A percentile compares a stretch with the other conserved stretches of the same genome.
Conservation (phyloP, 257 asterid genomes). For the Gynochthodes officinalis region DNA sequence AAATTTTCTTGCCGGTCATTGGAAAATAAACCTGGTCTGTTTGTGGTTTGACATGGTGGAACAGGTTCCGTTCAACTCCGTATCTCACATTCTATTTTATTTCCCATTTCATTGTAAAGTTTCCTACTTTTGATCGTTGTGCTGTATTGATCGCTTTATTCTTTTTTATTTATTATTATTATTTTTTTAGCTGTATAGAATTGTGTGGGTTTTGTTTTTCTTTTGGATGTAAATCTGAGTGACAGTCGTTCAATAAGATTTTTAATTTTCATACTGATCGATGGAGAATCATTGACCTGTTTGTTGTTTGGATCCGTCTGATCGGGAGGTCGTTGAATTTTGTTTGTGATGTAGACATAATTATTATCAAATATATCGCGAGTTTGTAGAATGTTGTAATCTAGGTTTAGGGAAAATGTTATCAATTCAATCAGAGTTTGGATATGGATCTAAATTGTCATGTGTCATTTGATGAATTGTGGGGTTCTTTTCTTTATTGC, state of each 20-base stretch:
- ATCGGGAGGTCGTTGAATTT: neutral
- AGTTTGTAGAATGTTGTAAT: neutral
- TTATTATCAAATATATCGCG: neutral
- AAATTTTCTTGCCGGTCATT: neutral
- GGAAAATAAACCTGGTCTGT: neutral
- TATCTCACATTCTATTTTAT: neutral
- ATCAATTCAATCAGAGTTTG: no score
- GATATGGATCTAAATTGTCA: neutral
- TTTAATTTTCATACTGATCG: neutral
- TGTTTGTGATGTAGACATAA: neutral
- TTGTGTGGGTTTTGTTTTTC: neutral
- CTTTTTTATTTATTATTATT: no score
- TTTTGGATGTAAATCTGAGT: neutral
- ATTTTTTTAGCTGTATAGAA: neutral
- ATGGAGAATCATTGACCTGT: neutral
- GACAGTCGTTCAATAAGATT: neutral
- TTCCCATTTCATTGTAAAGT: no score
- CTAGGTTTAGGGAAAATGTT: neutral
- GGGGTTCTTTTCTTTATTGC: neutral
- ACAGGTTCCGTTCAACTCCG: neutral
- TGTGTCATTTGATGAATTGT: neutral
- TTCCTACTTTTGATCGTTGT: no score
- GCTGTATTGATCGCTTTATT: no score
- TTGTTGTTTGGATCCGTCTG: neutral
- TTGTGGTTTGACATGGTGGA: neutral